Evolutionary conservation across 1,139 yeast species (phyloP).

Genomic region (Candida labiduridarum): DNA sequence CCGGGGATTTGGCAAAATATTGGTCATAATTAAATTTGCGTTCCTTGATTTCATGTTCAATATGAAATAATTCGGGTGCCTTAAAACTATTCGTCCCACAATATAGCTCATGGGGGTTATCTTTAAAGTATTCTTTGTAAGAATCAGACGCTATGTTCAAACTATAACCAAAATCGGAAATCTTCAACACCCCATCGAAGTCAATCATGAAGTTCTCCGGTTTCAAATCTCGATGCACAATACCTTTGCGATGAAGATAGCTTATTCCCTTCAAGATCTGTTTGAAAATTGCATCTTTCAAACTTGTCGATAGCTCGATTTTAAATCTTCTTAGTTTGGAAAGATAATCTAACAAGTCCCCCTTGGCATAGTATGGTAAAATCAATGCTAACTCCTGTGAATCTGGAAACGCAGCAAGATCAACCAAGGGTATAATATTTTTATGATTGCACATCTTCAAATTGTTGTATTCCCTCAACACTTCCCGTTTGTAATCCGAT

Average conservation of each 20-base stretch:
- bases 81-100: slow-evolving; percentile 58
- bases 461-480: slow-evolving; percentile 32
- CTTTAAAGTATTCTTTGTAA: slow-evolving; percentile 19
- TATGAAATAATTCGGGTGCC: slow-evolving; percentile 52
- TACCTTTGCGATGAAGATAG: slow-evolving; percentile 42
- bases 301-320: slow-evolving; percentile 29
- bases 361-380: slow-evolving; percentile 47
- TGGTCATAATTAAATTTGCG: slow-evolving; percentile 10
- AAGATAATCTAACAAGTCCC: slow-evolving; percentile 50
- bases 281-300: slow-evolving; percentile 50
- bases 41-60: slow-evolving; percentile 23
- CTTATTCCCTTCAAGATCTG: slow-evolving; percentile 50
- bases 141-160: slow-evolving; percentile 29
- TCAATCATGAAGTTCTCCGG: slow-evolving; percentile 58
- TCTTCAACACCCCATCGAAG: slow-evolving; percentile 44
- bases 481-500: slow-evolving; percentile 21
- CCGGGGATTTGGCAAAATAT: slow-evolving; percentile 9
- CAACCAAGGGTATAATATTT: slow-evolving; percentile 33
- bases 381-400: slow-evolving; percentile 29
- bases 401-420: slow-evolving; percentile 22
- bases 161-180: slow-evolving; percentile 57
- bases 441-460: slow-evolving; percentile 30
- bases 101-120: slow-evolving; percentile 29
- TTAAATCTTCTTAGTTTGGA: slow-evolving; percentile 38
- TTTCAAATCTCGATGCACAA: slow-evolving; percentile 57